A percentile compares a stretch with the other conserved stretches of the same genome.
Conservation (phyloP, 805 yeast species). For the Clavispora asparagi region DNA sequence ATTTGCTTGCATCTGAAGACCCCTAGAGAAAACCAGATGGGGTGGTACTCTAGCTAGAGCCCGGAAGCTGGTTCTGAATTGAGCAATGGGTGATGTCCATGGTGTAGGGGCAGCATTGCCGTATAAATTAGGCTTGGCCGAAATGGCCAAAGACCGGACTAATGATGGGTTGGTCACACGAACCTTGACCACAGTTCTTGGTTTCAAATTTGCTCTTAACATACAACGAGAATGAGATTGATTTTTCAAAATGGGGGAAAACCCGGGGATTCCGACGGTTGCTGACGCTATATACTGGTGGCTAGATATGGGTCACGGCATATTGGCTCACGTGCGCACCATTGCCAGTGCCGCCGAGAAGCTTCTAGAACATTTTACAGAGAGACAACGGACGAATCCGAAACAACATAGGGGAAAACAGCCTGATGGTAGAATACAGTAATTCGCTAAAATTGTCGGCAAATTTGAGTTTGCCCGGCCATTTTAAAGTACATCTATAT, state of each 20-base stretch:
- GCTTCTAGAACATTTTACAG: not conserved
- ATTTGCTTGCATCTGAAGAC: slow-evolving; percentile 38
- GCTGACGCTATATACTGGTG: not conserved
- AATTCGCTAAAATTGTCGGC: too few species aligned
- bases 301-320: not conserved
- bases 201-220: not conserved
- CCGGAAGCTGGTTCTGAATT: not conserved
- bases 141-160: not conserved
- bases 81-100: not conserved
- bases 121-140: not conserved
- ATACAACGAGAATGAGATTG: not conserved
- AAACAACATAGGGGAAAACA: too few species aligned
- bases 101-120: not conserved
- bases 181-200: not conserved
- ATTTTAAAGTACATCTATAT: too few species aligned
- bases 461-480: too few species aligned
- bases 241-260: not conserved
- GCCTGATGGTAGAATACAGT: too few species aligned
- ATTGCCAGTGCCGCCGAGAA: not conserved
- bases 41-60: not conserved
- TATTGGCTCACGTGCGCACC: not conserved
- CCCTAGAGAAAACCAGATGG: slow-evolving; percentile 4
- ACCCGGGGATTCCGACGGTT: not conserved
- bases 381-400: not conserved
- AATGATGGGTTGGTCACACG: not conserved